A percentile compares a stretch with the other conserved stretches of the same genome.
These are phyloP conservation scores for Anthostomella pinea DNA, from an alignment of 2,329 filamentous ascomycete species.

Conservation along the genomic window DNA sequence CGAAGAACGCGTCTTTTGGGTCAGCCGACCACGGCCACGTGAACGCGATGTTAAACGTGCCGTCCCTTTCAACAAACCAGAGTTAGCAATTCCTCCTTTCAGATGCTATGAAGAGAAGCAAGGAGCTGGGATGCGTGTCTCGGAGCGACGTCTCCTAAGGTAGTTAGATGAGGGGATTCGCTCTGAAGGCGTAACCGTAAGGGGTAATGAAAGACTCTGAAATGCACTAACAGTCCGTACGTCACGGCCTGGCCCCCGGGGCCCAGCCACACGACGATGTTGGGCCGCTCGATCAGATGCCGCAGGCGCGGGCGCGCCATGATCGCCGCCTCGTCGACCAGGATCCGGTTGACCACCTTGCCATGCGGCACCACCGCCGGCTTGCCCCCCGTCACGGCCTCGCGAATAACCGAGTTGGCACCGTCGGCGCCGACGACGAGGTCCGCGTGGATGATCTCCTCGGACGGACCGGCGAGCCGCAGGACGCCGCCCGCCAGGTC, in stretches of 20 bases:
- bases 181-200: too few relatives aligned
- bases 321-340: slow-evolving; percentile 18
- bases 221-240: too few relatives aligned
- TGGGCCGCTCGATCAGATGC: slow-evolving; percentile 15
- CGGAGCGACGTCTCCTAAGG: too few relatives aligned
- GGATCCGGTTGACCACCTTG: slow-evolving; percentile 19
- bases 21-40: slow-evolving; percentile 20
- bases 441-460: slow-evolving; percentile 12
- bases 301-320: slow-evolving; percentile 9
- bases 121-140: too few relatives aligned
- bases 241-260: slow-evolving; percentile 20
- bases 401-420: slow-evolving; percentile 10
- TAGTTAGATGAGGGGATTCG: too few relatives aligned
- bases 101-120: too few relatives aligned
- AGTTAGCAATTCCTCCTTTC: too few relatives aligned
- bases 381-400: slow-evolving; percentile 14
- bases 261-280: slow-evolving; percentile 21
- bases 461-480: slow-evolving; percentile 5
- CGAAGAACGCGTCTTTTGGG: slow-evolving; percentile 16
- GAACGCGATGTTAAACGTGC: slow-evolving; percentile 19
- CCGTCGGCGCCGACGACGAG: slow-evolving; percentile 19
- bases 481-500: slow-evolving; percentile 10
- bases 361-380: slow-evolving; percentile 16
- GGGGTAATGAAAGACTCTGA: too few relatives aligned
- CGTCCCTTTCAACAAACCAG: too few relatives aligned